A percentile compares a stretch with the other conserved stretches of the same genome.
phyloP scores from a whole-genome alignment of 768 basidiomycete genomes.

The Serpula lacrymans region DNA sequence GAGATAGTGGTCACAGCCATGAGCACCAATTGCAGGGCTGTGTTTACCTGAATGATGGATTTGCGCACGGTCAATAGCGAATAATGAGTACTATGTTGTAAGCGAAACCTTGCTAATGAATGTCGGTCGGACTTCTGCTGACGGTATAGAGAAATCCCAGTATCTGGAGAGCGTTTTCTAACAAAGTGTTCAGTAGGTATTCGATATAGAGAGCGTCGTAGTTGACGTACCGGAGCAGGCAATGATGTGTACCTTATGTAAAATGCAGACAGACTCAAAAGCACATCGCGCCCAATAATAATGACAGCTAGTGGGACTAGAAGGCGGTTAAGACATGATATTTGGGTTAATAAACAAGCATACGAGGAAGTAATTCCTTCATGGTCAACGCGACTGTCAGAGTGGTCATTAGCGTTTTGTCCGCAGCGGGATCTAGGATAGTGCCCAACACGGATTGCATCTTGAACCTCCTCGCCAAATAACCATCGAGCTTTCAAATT shows the following conservation, averaged over 20 bases:
- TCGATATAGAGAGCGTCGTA: slow-evolving; percentile 1
- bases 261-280: slow-evolving; percentile 85
- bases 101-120: slow-evolving; percentile 79
- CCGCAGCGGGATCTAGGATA: slow-evolving; percentile 95
- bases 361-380: slow-evolving; percentile 81
- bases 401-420: slow-evolving; percentile 95
- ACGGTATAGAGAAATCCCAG: slow-evolving; percentile 95
- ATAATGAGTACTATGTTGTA: neutral
- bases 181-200: neutral
- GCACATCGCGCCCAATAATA: slow-evolving; percentile 86
- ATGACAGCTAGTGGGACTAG: slow-evolving; percentile 82
- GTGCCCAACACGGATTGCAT: slow-evolving; percentile 92
- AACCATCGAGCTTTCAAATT: slow-evolving; percentile 77
- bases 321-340: neutral
- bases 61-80: slow-evolving; percentile 1
- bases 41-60: slow-evolving; percentile 96
- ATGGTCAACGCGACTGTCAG: slow-evolving; percentile 82
- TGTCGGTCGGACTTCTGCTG: slow-evolving; percentile 92
- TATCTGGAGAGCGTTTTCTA: slow-evolving; percentile 92
- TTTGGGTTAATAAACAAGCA: slow-evolving; percentile 22
- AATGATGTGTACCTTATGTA: slow-evolving; percentile 91
- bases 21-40: slow-evolving; percentile 82
- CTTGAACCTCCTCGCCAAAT: slow-evolving; percentile 78
- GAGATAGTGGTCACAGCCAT: slow-evolving; percentile 89
- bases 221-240: slow-evolving; percentile 70